Base-by-base conservation (phyloP, 1,139 yeast genomes). In the Magnusiomyces tetraspermus region DNA sequence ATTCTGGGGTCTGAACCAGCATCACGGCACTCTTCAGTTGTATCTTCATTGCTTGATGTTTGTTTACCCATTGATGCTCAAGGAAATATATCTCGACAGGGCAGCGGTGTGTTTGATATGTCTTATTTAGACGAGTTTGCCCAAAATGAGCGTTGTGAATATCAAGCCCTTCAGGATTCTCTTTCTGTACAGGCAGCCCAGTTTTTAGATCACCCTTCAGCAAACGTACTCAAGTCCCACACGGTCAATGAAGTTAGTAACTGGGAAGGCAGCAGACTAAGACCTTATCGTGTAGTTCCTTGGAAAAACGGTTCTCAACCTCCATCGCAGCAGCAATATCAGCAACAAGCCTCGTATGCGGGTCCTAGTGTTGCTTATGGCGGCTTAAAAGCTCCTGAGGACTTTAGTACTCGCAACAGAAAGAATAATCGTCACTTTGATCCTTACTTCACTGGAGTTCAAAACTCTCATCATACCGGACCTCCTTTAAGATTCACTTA, bases 1-100 rank as follows among this genome's bases (percentile, higher is more conserved):
- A 11, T 50, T 5, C 21, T 54, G 13, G 57, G 73, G 43, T 83
- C 90, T 10, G 83, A 84, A 60, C 94, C 94, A 1, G 76, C 84
- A 0, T 79, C 86, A 17, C 79, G 89, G 54, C 76, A 90, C 57
- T 76, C 85, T 17, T 79, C 89, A 30, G 82, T 80, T 54, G 72
- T 74, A 11, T 82, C 92, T 5, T 85, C 96, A 0, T 70, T 90
- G 55, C 90, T 85, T 64, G 97, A 92, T 67, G 98, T 92, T 37
- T 87, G 95, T 64, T 78, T 85, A 65, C 94, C 94, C 0, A 66
- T 84, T 31, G 85, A 79, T 49, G 72, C 74, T 1, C 76, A 74
- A 49, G 79, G 74, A 33, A 68, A 65, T 26, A 70, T 67, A 37
- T 56, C 63, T 4, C 65, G 65, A 15, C 57, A 66, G 3, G 62